phyloP scores from a whole-genome alignment of 1,139 yeast species.

The Saccharomyces hybrid region DNA sequence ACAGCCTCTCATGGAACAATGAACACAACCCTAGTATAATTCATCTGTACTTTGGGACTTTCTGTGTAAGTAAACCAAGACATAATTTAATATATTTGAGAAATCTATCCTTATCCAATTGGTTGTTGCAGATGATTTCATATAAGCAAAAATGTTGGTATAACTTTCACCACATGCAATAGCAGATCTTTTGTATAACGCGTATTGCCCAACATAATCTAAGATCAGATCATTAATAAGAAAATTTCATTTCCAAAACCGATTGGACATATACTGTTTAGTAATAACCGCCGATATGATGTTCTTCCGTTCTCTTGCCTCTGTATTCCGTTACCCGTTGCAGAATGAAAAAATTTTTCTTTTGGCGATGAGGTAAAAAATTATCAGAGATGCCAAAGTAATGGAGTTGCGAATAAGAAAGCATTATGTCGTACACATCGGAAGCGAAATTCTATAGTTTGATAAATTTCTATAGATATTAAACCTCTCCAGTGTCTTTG shows the following conservation, averaged over 20 bases:
- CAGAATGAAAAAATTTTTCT: constrained; percentile 1
- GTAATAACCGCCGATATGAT: neutral
- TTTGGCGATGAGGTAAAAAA: constrained; percentile 4
- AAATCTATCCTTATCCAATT: too few relatives aligned
- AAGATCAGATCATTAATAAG: too few relatives aligned
- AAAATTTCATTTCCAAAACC: neutral
- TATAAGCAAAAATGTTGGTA: too few relatives aligned
- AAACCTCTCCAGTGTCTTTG: neutral
- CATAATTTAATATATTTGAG: too few relatives aligned
- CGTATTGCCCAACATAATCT: too few relatives aligned
- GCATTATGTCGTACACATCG: neutral
- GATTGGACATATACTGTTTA: neutral
- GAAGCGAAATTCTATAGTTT: neutral
- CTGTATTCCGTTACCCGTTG: neutral
- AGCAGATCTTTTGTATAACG: too few relatives aligned
- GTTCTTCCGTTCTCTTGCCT: neutral
- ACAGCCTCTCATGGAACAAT: too few relatives aligned
- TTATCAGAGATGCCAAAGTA: neutral
- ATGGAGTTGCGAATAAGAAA: neutral
- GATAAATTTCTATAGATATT: neutral
- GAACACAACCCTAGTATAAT: too few relatives aligned
- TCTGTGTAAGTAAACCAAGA: too few relatives aligned
- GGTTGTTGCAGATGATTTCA: too few relatives aligned
- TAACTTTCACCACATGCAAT: too few relatives aligned
- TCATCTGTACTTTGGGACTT: too few relatives aligned